Evolutionary conservation across 1,284 basidiomycete genomes (phyloP), one percentile per base, ranked within the genome.

Genomic region (Cryptococcus sp.): DNA sequence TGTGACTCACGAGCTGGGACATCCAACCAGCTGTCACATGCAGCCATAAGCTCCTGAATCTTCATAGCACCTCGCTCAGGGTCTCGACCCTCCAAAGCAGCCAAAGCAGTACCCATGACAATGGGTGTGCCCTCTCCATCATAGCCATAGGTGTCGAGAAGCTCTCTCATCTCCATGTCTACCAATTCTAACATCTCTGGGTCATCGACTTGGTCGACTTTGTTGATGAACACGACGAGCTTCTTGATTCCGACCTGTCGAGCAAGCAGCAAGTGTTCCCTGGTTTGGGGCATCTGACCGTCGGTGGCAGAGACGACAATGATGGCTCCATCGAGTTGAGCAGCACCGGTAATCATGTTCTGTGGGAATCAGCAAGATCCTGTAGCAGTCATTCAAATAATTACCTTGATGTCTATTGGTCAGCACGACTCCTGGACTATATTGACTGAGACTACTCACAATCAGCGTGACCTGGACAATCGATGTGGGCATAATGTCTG

Each of bases 321-420:
- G 74, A 95, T 94, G 68, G 89, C 90, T 65, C 91, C 93, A 69
- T 97, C 95, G 88, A 99, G 97, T 77, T 98, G 96, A 49, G 96
- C 94, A 56, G 95, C 95, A 80, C 95, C 95, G 60, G 96, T 98
- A 73, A 98, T 98, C 95, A 98, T 98, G 84, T 97, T 97, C 78
- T 92, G 31, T 33, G 31, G 41, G 30, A 35, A 23, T 45, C 8
- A 33, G 37, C 35, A 11, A 13, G 37, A 45, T 23, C 23, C 23
- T 23, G 23, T 23, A 23, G 23, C 23, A 23, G 23, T 23, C 23
- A 23, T 23, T 23, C 23, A 4, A 14, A 10, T 50, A 33, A 43
- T 11, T 6, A 56, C 46, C 35, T 68, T 66, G 62, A 66, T 68
- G 56, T 68, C 65, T 66, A 52, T 13, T 11, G 3, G 49, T 63